Conservation (phyloP, 139 green algal species). For the Chlorella vulgaris region DNA sequence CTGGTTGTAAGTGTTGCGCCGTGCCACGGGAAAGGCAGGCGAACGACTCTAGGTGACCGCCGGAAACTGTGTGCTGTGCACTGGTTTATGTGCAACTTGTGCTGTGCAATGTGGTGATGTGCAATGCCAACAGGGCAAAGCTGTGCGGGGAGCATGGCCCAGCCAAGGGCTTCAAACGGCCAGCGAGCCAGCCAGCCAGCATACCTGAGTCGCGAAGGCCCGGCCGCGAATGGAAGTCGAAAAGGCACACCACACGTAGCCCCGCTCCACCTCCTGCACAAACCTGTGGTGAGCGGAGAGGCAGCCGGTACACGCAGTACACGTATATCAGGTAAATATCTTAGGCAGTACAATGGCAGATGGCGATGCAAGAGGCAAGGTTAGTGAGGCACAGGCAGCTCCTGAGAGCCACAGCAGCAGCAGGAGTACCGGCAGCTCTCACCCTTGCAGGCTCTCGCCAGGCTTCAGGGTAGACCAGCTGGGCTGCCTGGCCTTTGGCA, state of each 20-base stretch:
- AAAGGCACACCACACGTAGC: slow-evolving; percentile 40
- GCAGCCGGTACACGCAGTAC: neutral
- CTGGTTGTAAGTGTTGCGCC: neutral
- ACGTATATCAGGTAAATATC: neutral
- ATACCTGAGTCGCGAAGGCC: slow-evolving; percentile 19
- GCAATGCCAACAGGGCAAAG: neutral
- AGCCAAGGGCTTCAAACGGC: neutral
- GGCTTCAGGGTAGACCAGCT: slow-evolving; percentile 15
- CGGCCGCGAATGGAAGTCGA: slow-evolving; percentile 35
- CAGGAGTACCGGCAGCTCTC: neutral
- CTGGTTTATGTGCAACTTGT: too few relatives aligned
- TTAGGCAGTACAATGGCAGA: neutral
- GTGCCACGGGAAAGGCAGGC: neutral
- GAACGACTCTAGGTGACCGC: slow-evolving; percentile 4
- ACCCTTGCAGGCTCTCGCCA: slow-evolving; percentile 37
- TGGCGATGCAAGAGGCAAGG: too few relatives aligned
- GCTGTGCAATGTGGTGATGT: neutral
- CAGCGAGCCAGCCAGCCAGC: neutral
- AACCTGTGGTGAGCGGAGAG: neutral
- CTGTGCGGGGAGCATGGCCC: neutral
- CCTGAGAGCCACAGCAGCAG: neutral
- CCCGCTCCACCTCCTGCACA: slow-evolving; percentile 46
- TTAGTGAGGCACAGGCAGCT: too few relatives aligned
- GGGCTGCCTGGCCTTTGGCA: neutral
- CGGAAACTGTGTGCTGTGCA: neutral